Evolutionary conservation across 2,329 filamentous ascomycete genomes (phyloP), one percentile per base, ranked within the genome.

Genomic region (Aquanectria penicillioides): DNA sequence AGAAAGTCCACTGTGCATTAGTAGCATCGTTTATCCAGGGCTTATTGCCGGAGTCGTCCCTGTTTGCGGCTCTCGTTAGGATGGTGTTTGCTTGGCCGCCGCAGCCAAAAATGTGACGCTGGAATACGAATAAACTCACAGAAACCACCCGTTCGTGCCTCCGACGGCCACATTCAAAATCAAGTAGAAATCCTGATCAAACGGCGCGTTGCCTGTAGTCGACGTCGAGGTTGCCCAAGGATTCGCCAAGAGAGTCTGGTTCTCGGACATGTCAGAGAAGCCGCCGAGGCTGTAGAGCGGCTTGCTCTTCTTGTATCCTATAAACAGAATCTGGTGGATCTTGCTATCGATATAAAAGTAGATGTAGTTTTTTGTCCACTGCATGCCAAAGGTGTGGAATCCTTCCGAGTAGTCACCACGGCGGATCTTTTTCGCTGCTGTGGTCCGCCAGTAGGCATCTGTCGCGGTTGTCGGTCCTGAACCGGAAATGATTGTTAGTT

Each of bases 81-180:
- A 29, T 18, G 17, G 20, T 20, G 11, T 23, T 3, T 9, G 10
- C 17, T 29, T 6, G 40, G 22, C 12, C 23, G 23, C 15, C 9
- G 22, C 8, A 23, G 33, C 23, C 34, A 34, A 33, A 29, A 40
- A n/a, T n/a, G n/a, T n/a, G n/a, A n/a, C n/a, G n/a, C n/a, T n/a
- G 37, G 29, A 43, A 49, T 36, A 41, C 29, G 29, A n/a, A 5
- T n/a, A 33, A 34, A 70, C 75, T 63, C 67, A 77, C 72, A 69
- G 65, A 66, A 83, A 84, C 73, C 77, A 84, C 13, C 81, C 81
- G 53, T 81, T 83, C 6, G 70, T 78, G 33, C 74, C 71, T 2
- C 82, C 82, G 28, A 84, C 80, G 1, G 81, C 82, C 1, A 84
- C 80, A 62, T 82, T 82, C 22, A 84, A 67, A 29, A 84, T 79